These are phyloP conservation scores for Cyberlindnera mycetangii DNA, from an alignment of 805 yeast genomes.

Conservation along the genomic window DNA sequence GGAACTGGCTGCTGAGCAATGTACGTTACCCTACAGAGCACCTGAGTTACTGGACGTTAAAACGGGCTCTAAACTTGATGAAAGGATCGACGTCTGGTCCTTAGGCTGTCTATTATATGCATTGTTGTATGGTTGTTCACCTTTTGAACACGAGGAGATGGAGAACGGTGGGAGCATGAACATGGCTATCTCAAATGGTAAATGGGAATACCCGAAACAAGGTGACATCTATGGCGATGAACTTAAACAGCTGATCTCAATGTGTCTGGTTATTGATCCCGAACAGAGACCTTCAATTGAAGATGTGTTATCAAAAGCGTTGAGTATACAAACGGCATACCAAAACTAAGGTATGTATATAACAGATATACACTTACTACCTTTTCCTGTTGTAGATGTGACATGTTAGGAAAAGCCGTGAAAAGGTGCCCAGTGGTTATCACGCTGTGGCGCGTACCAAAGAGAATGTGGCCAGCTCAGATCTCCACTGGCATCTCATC, in stretches of 20 bases:
- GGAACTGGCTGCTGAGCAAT: slow-evolving; percentile 79
- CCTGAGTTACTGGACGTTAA: slow-evolving; percentile 85
- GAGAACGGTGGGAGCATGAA: slow-evolving; percentile 79
- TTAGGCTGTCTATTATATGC: slow-evolving; percentile 82
- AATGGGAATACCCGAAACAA: slow-evolving; percentile 34
- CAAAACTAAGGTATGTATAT: neutral
- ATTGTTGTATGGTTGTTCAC: slow-evolving; percentile 74
- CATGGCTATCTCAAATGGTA: slow-evolving; percentile 66
- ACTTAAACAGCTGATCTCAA: slow-evolving; percentile 51
- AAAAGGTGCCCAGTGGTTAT: too few relatives aligned
- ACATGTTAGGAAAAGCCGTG: too few relatives aligned
- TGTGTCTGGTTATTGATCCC: slow-evolving; percentile 65
- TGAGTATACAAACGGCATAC: slow-evolving; percentile 35
- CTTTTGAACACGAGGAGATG: slow-evolving; percentile 81
- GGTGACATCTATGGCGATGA: slow-evolving; percentile 45
- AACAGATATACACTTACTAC: neutral
- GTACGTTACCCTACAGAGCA: slow-evolving; percentile 84
- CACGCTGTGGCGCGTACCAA: too few relatives aligned
- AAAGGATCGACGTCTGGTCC: slow-evolving; percentile 87
- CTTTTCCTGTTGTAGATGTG: too few relatives aligned
- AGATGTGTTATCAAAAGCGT: slow-evolving; percentile 49
- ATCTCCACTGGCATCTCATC: too few relatives aligned
- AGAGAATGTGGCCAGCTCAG: too few relatives aligned
- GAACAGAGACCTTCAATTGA: slow-evolving; percentile 60
- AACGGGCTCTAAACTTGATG: slow-evolving; percentile 62